Conservation (phyloP, 1,284 basidiomycete genomes). For the Tranzscheliella williamsii region DNA sequence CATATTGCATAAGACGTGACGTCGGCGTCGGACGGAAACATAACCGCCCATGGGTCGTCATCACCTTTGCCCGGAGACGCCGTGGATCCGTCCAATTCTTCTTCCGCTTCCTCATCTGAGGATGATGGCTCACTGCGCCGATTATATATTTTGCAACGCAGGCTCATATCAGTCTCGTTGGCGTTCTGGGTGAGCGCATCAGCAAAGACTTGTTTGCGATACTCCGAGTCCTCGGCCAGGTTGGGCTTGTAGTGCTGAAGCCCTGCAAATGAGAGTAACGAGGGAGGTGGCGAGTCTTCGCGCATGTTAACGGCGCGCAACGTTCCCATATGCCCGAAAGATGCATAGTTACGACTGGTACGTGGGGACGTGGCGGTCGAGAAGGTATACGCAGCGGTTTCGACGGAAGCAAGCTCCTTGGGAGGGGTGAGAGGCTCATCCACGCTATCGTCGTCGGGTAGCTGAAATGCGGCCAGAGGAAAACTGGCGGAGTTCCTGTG, state of each 20-base stretch:
- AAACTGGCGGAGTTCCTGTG: no score
- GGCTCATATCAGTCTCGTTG: slow-evolving; percentile 18
- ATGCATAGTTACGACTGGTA: no score
- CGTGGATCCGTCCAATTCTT: background rate
- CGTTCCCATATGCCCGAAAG: no score
- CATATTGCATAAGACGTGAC: slow-evolving; percentile 26
- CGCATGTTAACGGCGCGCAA: slow-evolving; percentile 12
- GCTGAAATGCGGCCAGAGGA: slow-evolving; percentile 6
- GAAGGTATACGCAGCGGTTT: slow-evolving; percentile 11
- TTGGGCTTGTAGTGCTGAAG: slow-evolving; percentile 8
- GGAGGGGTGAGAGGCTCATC: slow-evolving; percentile 10
- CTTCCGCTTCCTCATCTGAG: slow-evolving; percentile 9
- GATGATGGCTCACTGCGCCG: slow-evolving; percentile 2
- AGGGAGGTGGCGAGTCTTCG: slow-evolving; percentile 24
- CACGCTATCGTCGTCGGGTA: slow-evolving; percentile 14
- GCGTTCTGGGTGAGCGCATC: slow-evolving; percentile 10
- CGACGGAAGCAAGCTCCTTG: slow-evolving; percentile 11
- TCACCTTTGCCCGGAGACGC: background rate
- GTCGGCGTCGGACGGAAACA: slow-evolving; percentile 8
- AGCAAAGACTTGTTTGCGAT: slow-evolving; percentile 16
- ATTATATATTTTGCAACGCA: slow-evolving; percentile 21
- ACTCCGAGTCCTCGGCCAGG: slow-evolving; percentile 13
- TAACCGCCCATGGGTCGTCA: slow-evolving; percentile 16
- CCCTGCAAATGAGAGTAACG: slow-evolving; percentile 12
- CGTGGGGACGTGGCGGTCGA: background rate